Evolutionary conservation across 148 eudicot genomes (phyloP).

Genomic region (Oxyria digyna): DNA sequence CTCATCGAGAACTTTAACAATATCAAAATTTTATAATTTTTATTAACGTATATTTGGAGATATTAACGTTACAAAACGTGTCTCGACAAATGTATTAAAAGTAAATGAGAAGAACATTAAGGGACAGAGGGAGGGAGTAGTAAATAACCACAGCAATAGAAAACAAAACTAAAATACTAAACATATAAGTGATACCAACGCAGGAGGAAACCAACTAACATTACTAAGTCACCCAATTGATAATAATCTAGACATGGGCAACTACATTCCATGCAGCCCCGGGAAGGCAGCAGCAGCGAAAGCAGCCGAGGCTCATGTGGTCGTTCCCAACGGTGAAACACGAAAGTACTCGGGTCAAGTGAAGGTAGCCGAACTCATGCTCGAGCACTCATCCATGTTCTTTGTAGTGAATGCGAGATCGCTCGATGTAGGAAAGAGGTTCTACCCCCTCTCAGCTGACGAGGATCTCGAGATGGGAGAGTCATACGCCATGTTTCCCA

Average conservation of each 20-base stretch:
- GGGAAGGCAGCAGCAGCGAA: too few species aligned
- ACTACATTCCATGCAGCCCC: neutral
- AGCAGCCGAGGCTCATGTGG: neutral
- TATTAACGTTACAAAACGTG: too few species aligned
- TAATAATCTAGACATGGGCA: neutral
- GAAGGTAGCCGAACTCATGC: neutral
- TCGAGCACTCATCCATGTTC: neutral
- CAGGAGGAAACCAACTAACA: too few species aligned
- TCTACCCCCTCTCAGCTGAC: neutral
- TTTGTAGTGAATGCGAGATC: neutral
- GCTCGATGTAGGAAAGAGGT: neutral
- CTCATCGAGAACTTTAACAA: too few species aligned
- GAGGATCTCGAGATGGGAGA: neutral
- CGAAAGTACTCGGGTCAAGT: neutral
- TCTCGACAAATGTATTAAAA: too few species aligned
- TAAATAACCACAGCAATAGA: too few species aligned
- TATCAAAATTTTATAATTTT: too few species aligned
- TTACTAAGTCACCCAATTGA: neutral
- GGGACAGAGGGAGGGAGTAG: too few species aligned
- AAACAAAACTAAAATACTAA: too few species aligned
- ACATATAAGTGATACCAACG: too few species aligned
- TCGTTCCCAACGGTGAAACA: neutral
- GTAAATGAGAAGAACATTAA: too few species aligned
- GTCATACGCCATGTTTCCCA: neutral
- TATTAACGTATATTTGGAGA: too few species aligned